These are phyloP conservation scores for Colletotrichum melonis DNA, from an alignment of 2,329 filamentous ascomycete species.

Conservation along the genomic window DNA sequence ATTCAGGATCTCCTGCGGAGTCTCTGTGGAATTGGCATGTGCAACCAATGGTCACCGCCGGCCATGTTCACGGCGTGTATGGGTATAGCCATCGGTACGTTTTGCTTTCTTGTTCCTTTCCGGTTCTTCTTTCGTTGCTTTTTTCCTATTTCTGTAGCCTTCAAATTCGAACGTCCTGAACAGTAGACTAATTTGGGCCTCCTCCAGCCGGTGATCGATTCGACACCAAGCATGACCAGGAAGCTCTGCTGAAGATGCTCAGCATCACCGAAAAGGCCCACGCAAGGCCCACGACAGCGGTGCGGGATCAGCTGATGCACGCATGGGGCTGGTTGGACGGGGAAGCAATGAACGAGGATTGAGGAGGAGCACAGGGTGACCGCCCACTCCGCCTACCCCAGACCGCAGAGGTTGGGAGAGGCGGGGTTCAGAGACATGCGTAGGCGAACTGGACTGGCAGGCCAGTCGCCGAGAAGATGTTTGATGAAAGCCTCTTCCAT, in stretches of 20 bases:
- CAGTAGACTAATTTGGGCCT: not conserved
- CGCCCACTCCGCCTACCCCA: no score
- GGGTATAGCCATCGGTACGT: conserved; percentile 55
- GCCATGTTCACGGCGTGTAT: conserved; percentile 67
- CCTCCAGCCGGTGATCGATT: conserved; percentile 60
- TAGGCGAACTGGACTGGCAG: not conserved
- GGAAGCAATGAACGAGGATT: conserved; percentile 30
- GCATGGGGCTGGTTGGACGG: conserved; percentile 59
- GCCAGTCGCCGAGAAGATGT: conserved; percentile 9
- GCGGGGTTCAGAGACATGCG: not conserved
- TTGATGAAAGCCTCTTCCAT: conserved; percentile 13
- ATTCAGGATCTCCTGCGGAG: conserved; percentile 61
- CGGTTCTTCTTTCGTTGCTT: not conserved
- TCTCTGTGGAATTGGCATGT: conserved; percentile 70
- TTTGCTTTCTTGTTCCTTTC: not conserved
- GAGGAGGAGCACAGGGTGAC: not conserved
- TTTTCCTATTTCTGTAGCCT: not conserved
- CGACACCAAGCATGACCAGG: conserved; percentile 55
- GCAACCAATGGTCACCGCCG: conserved; percentile 67
- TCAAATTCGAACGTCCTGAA: not conserved
- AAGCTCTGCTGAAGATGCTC: conserved; percentile 59
- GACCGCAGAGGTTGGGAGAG: not conserved
- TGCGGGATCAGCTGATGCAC: conserved; percentile 57
- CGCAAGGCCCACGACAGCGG: conserved; percentile 62
- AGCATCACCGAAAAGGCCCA: conserved; percentile 60